Percentiles rank a stretch among this genome's conserved stretches.
phyloP scores from a whole-genome alignment of 2,329 filamentous ascomycete species.

The Aspergillus sp. region DNA sequence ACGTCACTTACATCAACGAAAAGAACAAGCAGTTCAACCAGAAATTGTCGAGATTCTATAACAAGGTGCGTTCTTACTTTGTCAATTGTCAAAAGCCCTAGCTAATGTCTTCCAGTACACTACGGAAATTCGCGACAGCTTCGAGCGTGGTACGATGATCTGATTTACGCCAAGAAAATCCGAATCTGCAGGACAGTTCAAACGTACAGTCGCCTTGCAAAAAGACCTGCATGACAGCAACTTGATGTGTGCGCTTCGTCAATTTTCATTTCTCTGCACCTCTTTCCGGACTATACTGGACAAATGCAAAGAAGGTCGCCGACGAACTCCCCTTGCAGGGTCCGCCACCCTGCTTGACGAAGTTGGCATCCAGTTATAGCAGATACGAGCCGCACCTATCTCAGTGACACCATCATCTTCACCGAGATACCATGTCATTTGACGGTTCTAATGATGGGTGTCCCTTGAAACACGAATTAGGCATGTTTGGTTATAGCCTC shows the following conservation, averaged over 20 bases:
- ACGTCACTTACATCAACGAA: constrained; percentile 99
- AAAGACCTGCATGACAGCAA: neutral
- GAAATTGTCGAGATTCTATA: constrained; percentile 93
- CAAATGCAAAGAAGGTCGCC: neutral
- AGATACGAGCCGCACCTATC: neutral
- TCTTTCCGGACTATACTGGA: neutral
- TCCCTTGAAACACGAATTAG: neutral
- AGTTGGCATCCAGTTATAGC: neutral
- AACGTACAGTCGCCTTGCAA: neutral
- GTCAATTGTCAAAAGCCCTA: neutral
- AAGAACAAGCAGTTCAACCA: constrained; percentile 99
- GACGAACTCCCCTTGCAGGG: neutral
- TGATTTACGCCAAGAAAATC: constrained; percentile 46
- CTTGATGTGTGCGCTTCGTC: neutral
- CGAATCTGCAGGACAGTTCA: constrained; percentile 17
- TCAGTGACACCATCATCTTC: neutral
- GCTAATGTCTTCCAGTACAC: constrained; percentile 65
- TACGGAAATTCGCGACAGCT: constrained; percentile 92
- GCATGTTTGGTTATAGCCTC: neutral
- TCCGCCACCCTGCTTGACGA: neutral
- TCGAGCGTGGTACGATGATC: constrained; percentile 96
- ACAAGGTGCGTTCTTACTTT: constrained; percentile 62
- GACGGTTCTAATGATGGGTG: neutral
- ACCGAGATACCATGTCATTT: neutral
- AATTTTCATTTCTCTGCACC: neutral